Conservation (phyloP, 2,329 filamentous ascomycete species). For the Sporothrix pallida region DNA sequence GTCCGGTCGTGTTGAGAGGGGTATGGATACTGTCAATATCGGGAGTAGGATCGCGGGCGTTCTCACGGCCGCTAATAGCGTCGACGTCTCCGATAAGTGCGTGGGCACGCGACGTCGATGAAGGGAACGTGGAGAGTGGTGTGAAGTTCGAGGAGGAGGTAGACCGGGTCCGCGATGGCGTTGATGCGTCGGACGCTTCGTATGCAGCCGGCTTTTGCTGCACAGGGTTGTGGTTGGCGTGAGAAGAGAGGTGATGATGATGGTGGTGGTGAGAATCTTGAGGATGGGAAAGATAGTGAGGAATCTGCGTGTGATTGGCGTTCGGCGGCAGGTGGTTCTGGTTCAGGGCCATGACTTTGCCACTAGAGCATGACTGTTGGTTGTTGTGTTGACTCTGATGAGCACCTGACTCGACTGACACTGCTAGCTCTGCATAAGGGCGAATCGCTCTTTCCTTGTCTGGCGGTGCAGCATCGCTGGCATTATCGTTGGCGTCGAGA, state of each 20-base stretch:
- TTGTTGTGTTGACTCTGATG: conserved; percentile 14
- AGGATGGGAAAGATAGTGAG: not conserved
- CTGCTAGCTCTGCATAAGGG: conserved; percentile 24
- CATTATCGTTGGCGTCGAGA: conserved; percentile 1
- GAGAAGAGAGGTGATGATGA: not conserved
- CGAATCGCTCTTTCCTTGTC: conserved; percentile 18
- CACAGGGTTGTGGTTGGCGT: conserved; percentile 16
- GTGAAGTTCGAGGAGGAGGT: conserved; percentile 32
- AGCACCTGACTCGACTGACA: conserved; percentile 15
- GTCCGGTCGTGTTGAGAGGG: not conserved
- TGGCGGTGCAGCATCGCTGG: conserved; percentile 3
- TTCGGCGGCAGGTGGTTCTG: conserved; percentile 16
- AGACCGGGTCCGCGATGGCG: conserved; percentile 30
- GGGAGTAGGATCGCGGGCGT: not conserved
- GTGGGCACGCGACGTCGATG: conserved; percentile 31
- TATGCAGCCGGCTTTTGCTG: not conserved
- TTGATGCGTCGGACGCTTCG: conserved; percentile 32
- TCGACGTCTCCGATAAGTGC: not conserved
- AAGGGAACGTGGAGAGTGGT: conserved; percentile 33
- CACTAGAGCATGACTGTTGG: not conserved
- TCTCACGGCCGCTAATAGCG: not conserved
- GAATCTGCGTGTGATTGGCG: conserved; percentile 11
- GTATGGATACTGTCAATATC: not conserved
- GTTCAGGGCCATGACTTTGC: not conserved
- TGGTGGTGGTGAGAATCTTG: conserved; percentile 2